Evolutionary conservation across 768 basidiomycete genomes (phyloP).

Genomic region (Thelephora ganbajun): DNA sequence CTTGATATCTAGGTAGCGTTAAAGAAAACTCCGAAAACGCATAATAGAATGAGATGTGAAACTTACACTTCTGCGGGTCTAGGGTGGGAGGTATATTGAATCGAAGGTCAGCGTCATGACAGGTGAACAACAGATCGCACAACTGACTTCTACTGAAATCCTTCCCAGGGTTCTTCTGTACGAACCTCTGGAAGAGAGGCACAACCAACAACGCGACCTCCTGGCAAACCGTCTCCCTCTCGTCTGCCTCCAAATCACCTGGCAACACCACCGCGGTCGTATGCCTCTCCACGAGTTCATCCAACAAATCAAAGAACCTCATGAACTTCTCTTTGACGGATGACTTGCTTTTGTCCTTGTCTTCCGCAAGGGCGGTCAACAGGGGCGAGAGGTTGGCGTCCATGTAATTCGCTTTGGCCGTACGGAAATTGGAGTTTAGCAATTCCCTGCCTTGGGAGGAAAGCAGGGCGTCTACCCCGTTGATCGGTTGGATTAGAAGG

Average conservation of each 20-base stretch:
- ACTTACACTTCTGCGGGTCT: slow-evolving; percentile 65
- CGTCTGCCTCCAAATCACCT: slow-evolving; percentile 42
- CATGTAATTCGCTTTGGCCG: slow-evolving; percentile 73
- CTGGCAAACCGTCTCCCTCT: slow-evolving; percentile 42
- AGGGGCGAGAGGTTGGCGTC: slow-evolving; percentile 72
- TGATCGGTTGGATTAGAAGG: slow-evolving; percentile 38
- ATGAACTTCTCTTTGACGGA: slow-evolving; percentile 75
- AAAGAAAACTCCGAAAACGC: not conserved
- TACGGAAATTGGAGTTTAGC: slow-evolving; percentile 60
- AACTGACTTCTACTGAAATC: slow-evolving; percentile 74
- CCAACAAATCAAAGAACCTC: slow-evolving; percentile 66
- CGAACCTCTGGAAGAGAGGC: slow-evolving; percentile 60
- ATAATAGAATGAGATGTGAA: not conserved
- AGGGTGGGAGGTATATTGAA: not conserved
- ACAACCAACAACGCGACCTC: slow-evolving; percentile 69
- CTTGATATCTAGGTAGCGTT: slow-evolving; percentile 53
- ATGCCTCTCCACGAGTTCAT: slow-evolving; percentile 70
- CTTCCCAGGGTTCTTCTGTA: slow-evolving; percentile 62
- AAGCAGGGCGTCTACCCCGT: slow-evolving; percentile 34
- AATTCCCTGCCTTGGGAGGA: slow-evolving; percentile 47
- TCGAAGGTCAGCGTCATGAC: slow-evolving; percentile 1
- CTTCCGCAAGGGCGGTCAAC: slow-evolving; percentile 44
- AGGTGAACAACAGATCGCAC: not conserved
- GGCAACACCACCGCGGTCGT: slow-evolving; percentile 52
- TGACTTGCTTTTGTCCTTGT: slow-evolving; percentile 36